These are phyloP conservation scores for Powellomyces hirtus DNA, from an alignment of 192 early-diverging fungal genomes.

Conservation along the genomic window DNA sequence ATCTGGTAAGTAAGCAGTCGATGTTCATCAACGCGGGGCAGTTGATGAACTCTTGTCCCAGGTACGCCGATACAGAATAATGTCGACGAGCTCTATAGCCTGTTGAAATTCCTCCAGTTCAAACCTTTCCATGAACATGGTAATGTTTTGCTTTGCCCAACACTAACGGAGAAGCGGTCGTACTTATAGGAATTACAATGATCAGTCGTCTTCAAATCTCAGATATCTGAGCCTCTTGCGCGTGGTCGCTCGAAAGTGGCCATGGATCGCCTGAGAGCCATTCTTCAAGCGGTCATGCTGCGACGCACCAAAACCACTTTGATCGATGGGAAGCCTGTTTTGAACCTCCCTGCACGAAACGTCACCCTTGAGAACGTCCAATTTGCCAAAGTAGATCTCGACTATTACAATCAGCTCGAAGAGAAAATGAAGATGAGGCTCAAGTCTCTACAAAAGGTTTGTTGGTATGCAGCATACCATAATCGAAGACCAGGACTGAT, in stretches of 20 bases:
- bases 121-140: slow-evolving; percentile 49
- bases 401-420: slow-evolving; percentile 61
- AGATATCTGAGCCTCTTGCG: slow-evolving; percentile 49
- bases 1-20: not conserved
- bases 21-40: not conserved
- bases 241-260: slow-evolving; percentile 30
- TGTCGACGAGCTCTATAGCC: slow-evolving; percentile 68
- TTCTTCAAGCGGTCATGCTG: slow-evolving; percentile 55
- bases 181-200: not conserved
- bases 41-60: not conserved
- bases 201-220: slow-evolving; percentile 38
- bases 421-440: slow-evolving; percentile 22
- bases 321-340: slow-evolving; percentile 63
- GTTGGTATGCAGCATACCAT: not conserved
- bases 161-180: not conserved
- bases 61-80: slow-evolving; percentile 59
- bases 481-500: not conserved
- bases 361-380: slow-evolving; percentile 41
- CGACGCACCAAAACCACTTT: slow-evolving; percentile 67
- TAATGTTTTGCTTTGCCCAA: not conserved
- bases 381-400: slow-evolving; percentile 53
- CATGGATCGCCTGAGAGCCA: slow-evolving; percentile 55
- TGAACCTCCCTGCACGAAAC: slow-evolving; percentile 57
- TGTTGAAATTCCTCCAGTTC: slow-evolving; percentile 67
- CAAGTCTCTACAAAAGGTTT: slow-evolving; percentile 15